Evolutionary conservation across 2,329 filamentous ascomycete species (phyloP), one percentile per base, ranked within the genome.

Genomic region (Hymenoscyphus scutula): DNA sequence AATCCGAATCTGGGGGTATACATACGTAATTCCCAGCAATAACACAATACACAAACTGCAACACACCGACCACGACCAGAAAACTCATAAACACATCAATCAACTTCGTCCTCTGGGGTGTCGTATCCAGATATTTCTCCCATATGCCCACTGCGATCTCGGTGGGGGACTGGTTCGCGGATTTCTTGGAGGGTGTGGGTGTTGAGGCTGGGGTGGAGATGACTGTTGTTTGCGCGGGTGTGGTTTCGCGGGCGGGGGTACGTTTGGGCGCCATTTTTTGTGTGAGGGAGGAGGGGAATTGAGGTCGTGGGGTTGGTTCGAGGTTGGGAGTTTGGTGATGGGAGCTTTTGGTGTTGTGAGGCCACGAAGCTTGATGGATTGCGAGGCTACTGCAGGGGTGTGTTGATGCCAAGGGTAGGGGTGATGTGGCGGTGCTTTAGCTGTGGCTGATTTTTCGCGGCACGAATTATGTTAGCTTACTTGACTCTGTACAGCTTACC

Each of bases 21-120:
- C 92, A 66, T 84, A 99, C 95, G 74, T 94, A 99, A 78, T 97
- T 98, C 68, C 95, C 95, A 60, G 87, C 92, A 70, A 98, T 74
- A 61, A 97, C 81, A 76, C 94, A 97, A 79, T 99, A 99, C 64
- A 90, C 76, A 77, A 99, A 98, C 78, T 99, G 95, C 72, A 98
- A 76, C n/a, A 81, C 91, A 58, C 92, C 95, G 4, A 96, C 91
- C 1, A 88, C 82, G 25, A 95, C 86, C 63, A 99, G 80, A 76
- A 97, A 99, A 3, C 78, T 85, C 85, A 99, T 88, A 77, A 99
- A 99, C 38, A 85, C 84, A 76, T 99, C 95, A 66, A 98, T 84
- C 65, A 99, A 84, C 84, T 96, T 95, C 56, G 89, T 94, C 66
- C 94, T 87, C 82, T 97, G 93, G 55, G 94, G 88, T 53, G 95